Evolutionary conservation across 78 protist genomes (phyloP).

Genomic region (Blattamonas nauphoetae): DNA sequence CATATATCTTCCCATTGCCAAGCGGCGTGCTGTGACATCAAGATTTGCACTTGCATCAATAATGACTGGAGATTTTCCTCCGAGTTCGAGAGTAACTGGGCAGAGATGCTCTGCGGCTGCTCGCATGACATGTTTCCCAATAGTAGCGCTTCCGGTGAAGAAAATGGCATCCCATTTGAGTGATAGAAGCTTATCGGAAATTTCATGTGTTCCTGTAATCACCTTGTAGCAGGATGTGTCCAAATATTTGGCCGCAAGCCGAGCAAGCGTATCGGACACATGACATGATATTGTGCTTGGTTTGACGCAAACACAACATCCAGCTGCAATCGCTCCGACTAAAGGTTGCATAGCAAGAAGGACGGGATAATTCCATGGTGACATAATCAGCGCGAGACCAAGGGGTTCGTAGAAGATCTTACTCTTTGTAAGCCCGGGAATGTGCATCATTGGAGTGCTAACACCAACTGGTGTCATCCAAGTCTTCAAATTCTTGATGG

Average conservation of each 20-base stretch:
- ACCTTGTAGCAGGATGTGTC: slow-evolving; percentile 5
- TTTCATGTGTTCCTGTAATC: slow-evolving; percentile 29
- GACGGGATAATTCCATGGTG: slow-evolving; percentile 79
- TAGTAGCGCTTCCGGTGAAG: slow-evolving; percentile 57
- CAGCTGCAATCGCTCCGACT: slow-evolving; percentile 82
- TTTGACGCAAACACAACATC: slow-evolving; percentile 63
- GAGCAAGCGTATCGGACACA: slow-evolving; percentile 18
- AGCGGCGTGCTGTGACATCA: slow-evolving; percentile 32
- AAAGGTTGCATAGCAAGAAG: slow-evolving; percentile 33
- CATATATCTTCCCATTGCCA: slow-evolving; percentile 33
- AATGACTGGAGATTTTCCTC: slow-evolving; percentile 75
- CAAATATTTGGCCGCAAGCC: slow-evolving; percentile 32
- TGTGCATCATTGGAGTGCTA: background rate
- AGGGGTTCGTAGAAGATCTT: slow-evolving; percentile 50
- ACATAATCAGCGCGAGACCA: slow-evolving; percentile 72
- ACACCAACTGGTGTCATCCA: background rate
- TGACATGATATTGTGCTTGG: slow-evolving; percentile 44
- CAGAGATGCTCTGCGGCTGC: slow-evolving; percentile 66
- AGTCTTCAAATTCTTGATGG: background rate
- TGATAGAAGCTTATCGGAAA: slow-evolving; percentile 39
- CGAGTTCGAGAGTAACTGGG: slow-evolving; percentile 78
- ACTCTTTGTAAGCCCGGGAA: background rate
- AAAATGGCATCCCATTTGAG: slow-evolving; percentile 52
- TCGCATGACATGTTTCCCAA: slow-evolving; percentile 48
- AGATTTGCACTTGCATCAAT: slow-evolving; percentile 47